These are phyloP conservation scores for Alternaria brassicicola DNA, from an alignment of 2,329 filamentous ascomycete species.

Conservation along the genomic window DNA sequence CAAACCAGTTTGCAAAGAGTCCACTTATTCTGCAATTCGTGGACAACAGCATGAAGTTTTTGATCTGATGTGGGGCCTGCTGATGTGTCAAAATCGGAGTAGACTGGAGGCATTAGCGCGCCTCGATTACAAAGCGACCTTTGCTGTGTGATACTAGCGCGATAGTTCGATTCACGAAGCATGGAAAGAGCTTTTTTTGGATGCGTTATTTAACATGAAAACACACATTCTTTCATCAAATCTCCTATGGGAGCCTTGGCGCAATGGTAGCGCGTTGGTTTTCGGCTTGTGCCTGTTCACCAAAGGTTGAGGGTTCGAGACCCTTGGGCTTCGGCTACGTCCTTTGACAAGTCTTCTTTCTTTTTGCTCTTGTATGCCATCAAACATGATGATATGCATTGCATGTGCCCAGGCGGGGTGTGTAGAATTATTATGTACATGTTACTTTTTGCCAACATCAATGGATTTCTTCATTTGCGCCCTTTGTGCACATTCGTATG, in stretches of 20 bases:
- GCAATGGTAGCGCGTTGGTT: constrained; percentile 41
- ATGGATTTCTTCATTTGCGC: too few species aligned
- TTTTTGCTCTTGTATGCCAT: too few species aligned
- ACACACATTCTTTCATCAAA: constrained; percentile 13
- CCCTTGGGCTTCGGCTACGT: constrained; percentile 26
- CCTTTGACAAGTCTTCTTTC: background rate
- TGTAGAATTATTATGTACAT: too few species aligned
- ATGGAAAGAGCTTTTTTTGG: too few species aligned
- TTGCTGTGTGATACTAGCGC: background rate
- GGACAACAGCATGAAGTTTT: background rate
- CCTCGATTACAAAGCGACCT: background rate
- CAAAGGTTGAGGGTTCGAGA: constrained; percentile 34
- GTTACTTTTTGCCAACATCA: too few species aligned
- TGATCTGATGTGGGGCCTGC: background rate
- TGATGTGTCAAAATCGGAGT: background rate
- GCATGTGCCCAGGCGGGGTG: too few species aligned
- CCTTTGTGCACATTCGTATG: too few species aligned
- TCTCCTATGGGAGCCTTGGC: constrained; percentile 24
- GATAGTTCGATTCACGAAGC: too few species aligned
- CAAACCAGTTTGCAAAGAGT: background rate
- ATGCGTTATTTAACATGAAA: too few species aligned
- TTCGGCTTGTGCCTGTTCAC: constrained; percentile 28
- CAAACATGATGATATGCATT: too few species aligned
- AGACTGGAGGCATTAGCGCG: background rate
- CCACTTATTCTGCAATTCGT: background rate